Evolutionary conservation across 768 basidiomycete genomes (phyloP).

Genomic region (Thelephora ganbajun): DNA sequence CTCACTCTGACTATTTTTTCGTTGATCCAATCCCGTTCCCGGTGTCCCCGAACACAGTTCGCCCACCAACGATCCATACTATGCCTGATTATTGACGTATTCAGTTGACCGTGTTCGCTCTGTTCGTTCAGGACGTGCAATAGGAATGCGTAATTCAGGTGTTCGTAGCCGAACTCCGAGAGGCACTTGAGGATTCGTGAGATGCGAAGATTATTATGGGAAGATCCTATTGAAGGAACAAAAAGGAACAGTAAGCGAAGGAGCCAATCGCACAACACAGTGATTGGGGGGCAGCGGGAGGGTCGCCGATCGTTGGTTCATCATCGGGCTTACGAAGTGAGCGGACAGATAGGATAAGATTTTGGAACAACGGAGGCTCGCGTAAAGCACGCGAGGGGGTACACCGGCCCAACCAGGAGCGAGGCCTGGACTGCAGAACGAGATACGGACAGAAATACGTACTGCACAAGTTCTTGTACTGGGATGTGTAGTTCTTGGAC

Average conservation of each 20-base stretch:
- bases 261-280: too few species aligned
- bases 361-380: too few species aligned
- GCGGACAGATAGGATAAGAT: too few species aligned
- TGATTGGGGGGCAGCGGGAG: too few species aligned
- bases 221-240: conserved; percentile 27
- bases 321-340: too few species aligned
- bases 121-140: conserved; percentile 60
- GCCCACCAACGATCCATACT: conserved; percentile 78
- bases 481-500: conserved; percentile 29
- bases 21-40: conserved; percentile 42
- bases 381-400: too few species aligned
- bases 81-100: conserved; percentile 28
- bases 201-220: conserved; percentile 69
- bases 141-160: conserved; percentile 49
- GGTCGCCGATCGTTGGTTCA: too few species aligned
- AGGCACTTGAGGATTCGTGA: conserved; percentile 66
- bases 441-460: conserved; percentile 18
- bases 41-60: conserved; percentile 51
- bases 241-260: conserved; percentile 2
- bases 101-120: conserved; percentile 40
- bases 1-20: conserved; percentile 38
- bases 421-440: neutral
- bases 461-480: conserved; percentile 57
- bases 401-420: too few species aligned
- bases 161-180: conserved; percentile 56